Evolutionary conservation across 305 asterid species (phyloP).

Genomic region (Plantago coronopus): DNA sequence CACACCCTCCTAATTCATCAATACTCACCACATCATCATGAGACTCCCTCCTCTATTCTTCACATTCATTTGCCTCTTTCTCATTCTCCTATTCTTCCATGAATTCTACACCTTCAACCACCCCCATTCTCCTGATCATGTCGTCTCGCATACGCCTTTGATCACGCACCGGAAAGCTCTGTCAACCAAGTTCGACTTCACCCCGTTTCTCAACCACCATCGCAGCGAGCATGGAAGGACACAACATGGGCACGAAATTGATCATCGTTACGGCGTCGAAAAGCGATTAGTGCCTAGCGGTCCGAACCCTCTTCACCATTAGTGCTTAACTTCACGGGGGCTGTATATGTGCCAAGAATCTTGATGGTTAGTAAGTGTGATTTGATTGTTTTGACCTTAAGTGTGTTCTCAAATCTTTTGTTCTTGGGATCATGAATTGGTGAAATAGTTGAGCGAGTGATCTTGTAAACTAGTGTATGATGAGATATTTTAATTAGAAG

Average conservation of each 20-base stretch:
- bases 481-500: conserved; percentile 20
- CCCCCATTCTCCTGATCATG: conserved; percentile 14
- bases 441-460: conserved; percentile 26
- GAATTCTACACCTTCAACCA: conserved; percentile 28
- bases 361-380: conserved; percentile 28
- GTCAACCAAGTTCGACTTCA: conserved; percentile 50
- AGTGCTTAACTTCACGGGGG: conserved; percentile 15
- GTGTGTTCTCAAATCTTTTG: conserved; percentile 18
- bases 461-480: conserved; percentile 40
- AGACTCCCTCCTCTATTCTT: conserved; percentile 36
- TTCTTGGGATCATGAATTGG: conserved; percentile 15
- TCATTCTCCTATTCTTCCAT: conserved; percentile 40
- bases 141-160: conserved; percentile 9
- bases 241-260: conserved; percentile 28
- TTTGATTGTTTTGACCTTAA: conserved; percentile 14
- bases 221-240: conserved; percentile 24
- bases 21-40: conserved; percentile 38
- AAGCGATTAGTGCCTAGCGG: conserved; percentile 82
- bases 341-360: too few relatives aligned
- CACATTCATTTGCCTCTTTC: conserved; percentile 38
- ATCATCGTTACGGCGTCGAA: conserved; percentile 71
- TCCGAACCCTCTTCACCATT: conserved; percentile 86
- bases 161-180: conserved; percentile 45
- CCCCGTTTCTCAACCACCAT: conserved; percentile 38
- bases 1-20: conserved; percentile 35